phyloP scores from a whole-genome alignment of 805 yeast genomes.

The Brettanomyces naardenensis region DNA sequence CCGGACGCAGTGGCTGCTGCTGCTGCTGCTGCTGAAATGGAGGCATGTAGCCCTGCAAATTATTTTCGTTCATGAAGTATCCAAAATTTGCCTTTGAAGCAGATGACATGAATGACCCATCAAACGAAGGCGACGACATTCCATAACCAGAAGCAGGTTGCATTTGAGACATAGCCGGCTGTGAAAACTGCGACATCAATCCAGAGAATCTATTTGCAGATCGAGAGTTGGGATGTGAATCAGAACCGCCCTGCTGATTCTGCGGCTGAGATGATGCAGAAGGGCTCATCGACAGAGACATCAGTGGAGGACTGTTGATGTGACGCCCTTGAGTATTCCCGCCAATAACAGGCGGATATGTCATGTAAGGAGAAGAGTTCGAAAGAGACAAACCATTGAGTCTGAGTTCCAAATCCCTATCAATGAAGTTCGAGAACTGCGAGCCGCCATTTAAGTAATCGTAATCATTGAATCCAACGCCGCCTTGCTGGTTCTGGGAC shows the following conservation, averaged over 20 bases:
- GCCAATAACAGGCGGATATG: not conserved
- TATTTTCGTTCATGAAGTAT: constrained; percentile 1
- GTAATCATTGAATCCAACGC: not conserved
- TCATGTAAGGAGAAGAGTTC: constrained; percentile 6
- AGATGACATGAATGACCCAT: not conserved
- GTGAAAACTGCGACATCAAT: not conserved
- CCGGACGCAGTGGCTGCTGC: no score
- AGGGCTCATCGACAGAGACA: constrained; percentile 1
- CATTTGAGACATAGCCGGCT: constrained; percentile 1
- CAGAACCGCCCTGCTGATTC: not conserved
- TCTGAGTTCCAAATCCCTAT: constrained; percentile 15
- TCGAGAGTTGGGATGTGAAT: not conserved
- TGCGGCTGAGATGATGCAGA: constrained; percentile 1
- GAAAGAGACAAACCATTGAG: constrained; percentile 12
- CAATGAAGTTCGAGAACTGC: constrained; percentile 8
- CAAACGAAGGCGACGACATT: not conserved
- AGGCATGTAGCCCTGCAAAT: constrained; percentile 4
- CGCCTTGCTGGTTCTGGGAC: not conserved
- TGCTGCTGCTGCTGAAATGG: no score
- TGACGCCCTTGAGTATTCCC: constrained; percentile 1
- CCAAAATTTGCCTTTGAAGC: not conserved
- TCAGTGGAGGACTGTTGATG: constrained; percentile 1
- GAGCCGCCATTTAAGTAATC: not conserved
- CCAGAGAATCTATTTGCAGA: not conserved
- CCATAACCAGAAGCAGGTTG: not conserved